Percentiles rank a stretch among this genome's conserved stretches.
phyloP scores from a whole-genome alignment of 1,139 yeast genomes.

The Saccharomyces hybrid region DNA sequence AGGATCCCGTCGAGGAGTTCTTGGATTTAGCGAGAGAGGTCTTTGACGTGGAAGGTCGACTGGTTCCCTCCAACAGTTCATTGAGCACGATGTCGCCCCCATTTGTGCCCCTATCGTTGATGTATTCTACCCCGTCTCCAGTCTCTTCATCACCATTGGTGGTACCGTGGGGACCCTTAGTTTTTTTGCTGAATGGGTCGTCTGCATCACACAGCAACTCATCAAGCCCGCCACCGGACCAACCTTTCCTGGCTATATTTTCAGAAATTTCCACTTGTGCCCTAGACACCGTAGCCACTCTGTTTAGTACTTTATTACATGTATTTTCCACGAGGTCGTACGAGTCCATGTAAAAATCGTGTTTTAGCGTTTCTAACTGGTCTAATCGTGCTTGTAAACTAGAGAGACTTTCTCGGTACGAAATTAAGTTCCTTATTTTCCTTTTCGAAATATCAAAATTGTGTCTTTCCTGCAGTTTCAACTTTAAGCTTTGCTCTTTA shows the following conservation, averaged over 20 bases:
- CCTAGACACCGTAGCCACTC: slow-evolving; percentile 58
- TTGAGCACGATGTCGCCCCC: neutral
- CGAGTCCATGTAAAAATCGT: slow-evolving; percentile 60
- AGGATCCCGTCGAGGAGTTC: slow-evolving; percentile 1
- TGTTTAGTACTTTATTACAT: slow-evolving; percentile 45
- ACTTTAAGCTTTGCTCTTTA: slow-evolving; percentile 41
- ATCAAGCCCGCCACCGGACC: slow-evolving; percentile 83
- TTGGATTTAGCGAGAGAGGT: neutral
- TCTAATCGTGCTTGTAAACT: slow-evolving; percentile 69
- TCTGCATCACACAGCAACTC: slow-evolving; percentile 50
- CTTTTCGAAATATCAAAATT: slow-evolving; percentile 48
- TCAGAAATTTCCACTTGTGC: slow-evolving; percentile 80
- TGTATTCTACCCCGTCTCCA: slow-evolving; percentile 9
- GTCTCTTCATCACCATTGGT: slow-evolving; percentile 14
- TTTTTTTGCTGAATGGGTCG: slow-evolving; percentile 39
- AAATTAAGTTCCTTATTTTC: slow-evolving; percentile 52
- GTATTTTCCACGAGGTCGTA: slow-evolving; percentile 55
- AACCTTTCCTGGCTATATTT: slow-evolving; percentile 74
- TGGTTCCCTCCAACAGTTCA: neutral
- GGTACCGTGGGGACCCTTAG: neutral
- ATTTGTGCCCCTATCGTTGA: slow-evolving; percentile 6
- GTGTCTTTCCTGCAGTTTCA: slow-evolving; percentile 50
- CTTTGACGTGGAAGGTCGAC: neutral
- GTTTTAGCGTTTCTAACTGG: slow-evolving; percentile 67
- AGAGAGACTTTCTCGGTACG: slow-evolving; percentile 57